A percentile compares a stretch with the other conserved stretches of the same genome.
phyloP scores from a whole-genome alignment of 1,284 basidiomycete genomes.

The Stygiomarasmius scandens region DNA sequence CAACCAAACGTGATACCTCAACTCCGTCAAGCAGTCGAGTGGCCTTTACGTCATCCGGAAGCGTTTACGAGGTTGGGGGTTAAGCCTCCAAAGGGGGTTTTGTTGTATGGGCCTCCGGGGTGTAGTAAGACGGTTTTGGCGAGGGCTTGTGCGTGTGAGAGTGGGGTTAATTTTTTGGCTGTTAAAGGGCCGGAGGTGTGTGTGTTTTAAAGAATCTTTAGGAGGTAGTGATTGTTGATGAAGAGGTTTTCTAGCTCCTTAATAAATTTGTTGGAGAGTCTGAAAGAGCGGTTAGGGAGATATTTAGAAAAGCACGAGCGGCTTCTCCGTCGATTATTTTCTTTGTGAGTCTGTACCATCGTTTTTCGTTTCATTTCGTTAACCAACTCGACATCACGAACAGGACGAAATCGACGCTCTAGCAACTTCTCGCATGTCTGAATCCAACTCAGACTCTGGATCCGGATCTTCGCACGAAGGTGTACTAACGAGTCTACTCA shows the following conservation, averaged over 20 bases:
- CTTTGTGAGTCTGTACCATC: slow-evolving; percentile 71
- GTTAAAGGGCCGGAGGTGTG: slow-evolving; percentile 94
- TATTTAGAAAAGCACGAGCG: slow-evolving; percentile 93
- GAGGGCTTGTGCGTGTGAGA: slow-evolving; percentile 92
- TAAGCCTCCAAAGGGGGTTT: slow-evolving; percentile 84
- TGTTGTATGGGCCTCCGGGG: slow-evolving; percentile 96
- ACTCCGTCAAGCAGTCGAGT: slow-evolving; percentile 88
- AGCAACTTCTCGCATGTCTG: slow-evolving; percentile 76
- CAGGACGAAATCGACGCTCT: slow-evolving; percentile 99
- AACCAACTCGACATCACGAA: too few species aligned
- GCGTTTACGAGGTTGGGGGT: slow-evolving; percentile 90
- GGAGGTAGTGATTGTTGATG: slow-evolving; percentile 2
- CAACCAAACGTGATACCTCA: slow-evolving; percentile 81
- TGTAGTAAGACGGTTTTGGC: slow-evolving; percentile 97
- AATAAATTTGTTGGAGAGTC: slow-evolving; percentile 99
- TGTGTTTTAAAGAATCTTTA: slow-evolving; percentile 1
- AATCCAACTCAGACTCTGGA: slow-evolving; percentile 60
- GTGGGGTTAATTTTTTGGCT: slow-evolving; percentile 96
- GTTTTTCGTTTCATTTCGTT: too few species aligned
- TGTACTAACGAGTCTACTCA: slow-evolving; percentile 90
- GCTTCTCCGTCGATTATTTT: slow-evolving; percentile 96
- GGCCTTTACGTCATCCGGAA: slow-evolving; percentile 88
- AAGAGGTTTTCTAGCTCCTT: slow-evolving; percentile 60
- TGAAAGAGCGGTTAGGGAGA: slow-evolving; percentile 91
- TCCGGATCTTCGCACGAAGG: slow-evolving; percentile 72